Evolutionary conservation across 345 rosid species (phyloP).

Genomic region (Melaleuca alternifolia): DNA sequence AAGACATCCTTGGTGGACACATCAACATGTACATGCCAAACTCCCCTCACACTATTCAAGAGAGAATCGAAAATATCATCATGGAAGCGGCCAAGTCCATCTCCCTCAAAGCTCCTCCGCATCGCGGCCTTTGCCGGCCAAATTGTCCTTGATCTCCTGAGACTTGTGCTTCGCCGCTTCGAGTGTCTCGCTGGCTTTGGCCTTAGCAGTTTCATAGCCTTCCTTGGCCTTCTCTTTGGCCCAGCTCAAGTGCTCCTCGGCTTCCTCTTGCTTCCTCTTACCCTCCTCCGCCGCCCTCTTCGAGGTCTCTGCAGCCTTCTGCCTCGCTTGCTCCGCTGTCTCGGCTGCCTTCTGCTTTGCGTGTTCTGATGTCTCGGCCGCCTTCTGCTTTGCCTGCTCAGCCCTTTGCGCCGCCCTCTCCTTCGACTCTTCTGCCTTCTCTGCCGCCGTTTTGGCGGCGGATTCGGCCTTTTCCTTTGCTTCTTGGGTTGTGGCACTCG

Average conservation of each 20-base stretch:
- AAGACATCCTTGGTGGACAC: not conserved
- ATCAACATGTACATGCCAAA: not conserved
- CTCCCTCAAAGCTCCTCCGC: constrained; percentile 16
- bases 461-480: not conserved
- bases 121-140: not conserved
- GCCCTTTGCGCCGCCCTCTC: constrained; percentile 7
- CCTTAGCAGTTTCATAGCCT: constrained; percentile 15
- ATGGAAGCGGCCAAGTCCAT: not conserved
- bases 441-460: not conserved
- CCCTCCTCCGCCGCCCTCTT: constrained; percentile 4
- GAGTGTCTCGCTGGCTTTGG: constrained; percentile 7
- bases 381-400: constrained; percentile 9
- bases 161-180: constrained; percentile 8
- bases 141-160: not conserved
- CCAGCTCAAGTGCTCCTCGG: constrained; percentile 15
- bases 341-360: not conserved
- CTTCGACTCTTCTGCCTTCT: not conserved
- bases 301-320: not conserved
- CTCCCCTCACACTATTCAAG: not conserved
- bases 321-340: constrained; percentile 9
- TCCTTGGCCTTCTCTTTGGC: constrained; percentile 22
- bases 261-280: constrained; percentile 1
- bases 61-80: not conserved
- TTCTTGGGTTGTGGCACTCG: not conserved
- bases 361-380: not conserved